These are phyloP conservation scores for Puccinia polysora DNA, from an alignment of 1,284 basidiomycete species.

Conservation along the genomic window DNA sequence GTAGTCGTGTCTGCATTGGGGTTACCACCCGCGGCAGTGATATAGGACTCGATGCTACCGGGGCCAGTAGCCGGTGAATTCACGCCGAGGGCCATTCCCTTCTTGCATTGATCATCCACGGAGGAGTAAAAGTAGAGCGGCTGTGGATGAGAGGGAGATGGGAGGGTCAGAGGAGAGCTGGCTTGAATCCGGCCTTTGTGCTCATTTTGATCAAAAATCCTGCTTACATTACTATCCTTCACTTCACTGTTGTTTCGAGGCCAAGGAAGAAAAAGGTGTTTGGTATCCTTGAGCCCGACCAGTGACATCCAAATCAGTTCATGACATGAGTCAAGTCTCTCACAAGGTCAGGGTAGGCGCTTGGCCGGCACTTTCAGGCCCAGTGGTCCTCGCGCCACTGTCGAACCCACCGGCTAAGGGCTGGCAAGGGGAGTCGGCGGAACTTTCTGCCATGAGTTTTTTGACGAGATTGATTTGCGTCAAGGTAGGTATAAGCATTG, in stretches of 20 bases:
- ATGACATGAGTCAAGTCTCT: background rate
- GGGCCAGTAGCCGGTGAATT: conserved; percentile 20
- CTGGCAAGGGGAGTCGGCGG: conserved; percentile 20
- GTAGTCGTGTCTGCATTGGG: conserved; percentile 24
- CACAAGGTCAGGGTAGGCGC: conserved; percentile 31
- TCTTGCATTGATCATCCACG: conserved; percentile 39
- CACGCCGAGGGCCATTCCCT: conserved; percentile 36
- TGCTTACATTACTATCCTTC: conserved; percentile 24
- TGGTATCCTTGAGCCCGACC: no score
- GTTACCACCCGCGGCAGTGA: conserved; percentile 23
- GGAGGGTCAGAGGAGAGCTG: background rate
- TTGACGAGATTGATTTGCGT: background rate
- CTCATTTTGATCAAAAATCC: background rate
- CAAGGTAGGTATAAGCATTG: no score
- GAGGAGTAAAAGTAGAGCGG: conserved; percentile 40
- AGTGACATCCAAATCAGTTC: background rate
- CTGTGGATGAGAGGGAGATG: background rate
- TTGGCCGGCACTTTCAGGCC: conserved; percentile 20
- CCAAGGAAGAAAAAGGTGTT: background rate
- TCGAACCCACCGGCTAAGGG: conserved; percentile 29
- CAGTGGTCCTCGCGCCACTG: conserved; percentile 35
- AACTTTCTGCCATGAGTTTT: conserved; percentile 3
- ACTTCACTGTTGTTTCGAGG: conserved; percentile 11
- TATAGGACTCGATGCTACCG: conserved; percentile 31
- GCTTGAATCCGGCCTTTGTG: background rate